Evolutionary conservation across 495 filamentous ascomycete species (phyloP), one percentile per base, ranked within the genome.

Genomic region (Oleoguttula mirabilis): DNA sequence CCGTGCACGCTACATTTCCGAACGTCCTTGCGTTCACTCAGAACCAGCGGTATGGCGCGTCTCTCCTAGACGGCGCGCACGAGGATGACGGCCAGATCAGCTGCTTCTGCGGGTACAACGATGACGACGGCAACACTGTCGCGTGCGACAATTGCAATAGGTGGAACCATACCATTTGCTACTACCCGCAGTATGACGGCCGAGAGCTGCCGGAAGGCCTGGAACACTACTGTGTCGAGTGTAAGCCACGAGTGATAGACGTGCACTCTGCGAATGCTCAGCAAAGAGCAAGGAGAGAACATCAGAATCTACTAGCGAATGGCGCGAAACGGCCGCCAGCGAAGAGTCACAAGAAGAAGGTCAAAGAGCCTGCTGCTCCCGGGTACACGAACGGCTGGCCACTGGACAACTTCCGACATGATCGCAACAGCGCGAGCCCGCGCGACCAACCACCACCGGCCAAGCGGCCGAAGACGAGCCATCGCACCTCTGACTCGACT

Each of bases 121-220:
- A 94, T 67, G 90, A 96, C 71, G 90, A 99, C 68, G 90, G 92
- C 56, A 85, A 81, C 60, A 99, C 92, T 43, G 90, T 99, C 42
- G 84, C 82, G 64, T 99, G 90, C 71, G 90, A 99, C 59, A 68
- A 66, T 43, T 99, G 90, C 65, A 82, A 94, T 57, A 92, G 85
- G 32, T 99, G 90, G 90, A 90, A 99, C 63, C 90, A 99, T 63
- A 88, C 92, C 48, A 75, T 84, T 52, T 99, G 90, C 65, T 95
- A 94, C 63, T 92, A 94, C 58, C 49, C 49, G 21, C 17, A 52
- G 22, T 52, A 43, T 21, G 78, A 82, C 36, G 66, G 75, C 38
- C 72, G 70, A 36, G 71, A 75, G 25, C 79, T 92, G 32, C 88
- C 84, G 28, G 72, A 82, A 16, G 72, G 78, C 51, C 40, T 52